Conservation (phyloP, 2,329 filamentous ascomycete genomes). For the Ascochyta lentis region DNA sequence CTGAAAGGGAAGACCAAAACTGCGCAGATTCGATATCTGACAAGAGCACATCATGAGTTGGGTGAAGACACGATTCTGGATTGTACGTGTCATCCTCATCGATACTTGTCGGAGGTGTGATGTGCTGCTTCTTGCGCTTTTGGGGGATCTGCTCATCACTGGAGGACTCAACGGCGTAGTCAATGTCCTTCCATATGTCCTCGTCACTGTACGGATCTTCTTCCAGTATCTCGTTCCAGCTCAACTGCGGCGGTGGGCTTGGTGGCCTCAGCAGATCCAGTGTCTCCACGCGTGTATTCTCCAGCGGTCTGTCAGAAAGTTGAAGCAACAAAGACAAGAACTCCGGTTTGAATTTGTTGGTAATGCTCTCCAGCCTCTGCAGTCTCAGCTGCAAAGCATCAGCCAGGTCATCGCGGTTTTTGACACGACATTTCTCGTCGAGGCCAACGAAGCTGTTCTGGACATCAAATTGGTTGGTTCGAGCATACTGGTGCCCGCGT, state of each 20-base stretch:
- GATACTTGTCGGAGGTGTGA: slow-evolving; percentile 47
- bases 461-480: slow-evolving; percentile 59
- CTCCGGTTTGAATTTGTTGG: slow-evolving; percentile 77
- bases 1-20: slow-evolving; percentile 52
- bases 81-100: slow-evolving; percentile 47
- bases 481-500: slow-evolving; percentile 51
- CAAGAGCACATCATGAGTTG: slow-evolving; percentile 37
- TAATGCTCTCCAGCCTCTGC: slow-evolving; percentile 61
- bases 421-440: slow-evolving; percentile 84
- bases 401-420: slow-evolving; percentile 79
- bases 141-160: slow-evolving; percentile 60
- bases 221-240: slow-evolving; percentile 79
- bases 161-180: slow-evolving; percentile 70
- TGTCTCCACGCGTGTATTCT: slow-evolving; percentile 70
- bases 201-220: slow-evolving; percentile 77
- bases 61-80: slow-evolving; percentile 43
- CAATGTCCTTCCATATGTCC: slow-evolving; percentile 73
- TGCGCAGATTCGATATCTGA: slow-evolving; percentile 53
- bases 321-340: slow-evolving; percentile 78
- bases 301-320: slow-evolving; percentile 79
- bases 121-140: slow-evolving; percentile 23
- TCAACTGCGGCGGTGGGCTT: slow-evolving; percentile 60
- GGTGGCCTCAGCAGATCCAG: slow-evolving; percentile 63
- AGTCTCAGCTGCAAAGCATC: slow-evolving; percentile 69
- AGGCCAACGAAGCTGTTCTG: slow-evolving; percentile 57